Evolutionary conservation across 2,329 filamentous ascomycete species (phyloP).

Genomic region (Exophiala sp.): DNA sequence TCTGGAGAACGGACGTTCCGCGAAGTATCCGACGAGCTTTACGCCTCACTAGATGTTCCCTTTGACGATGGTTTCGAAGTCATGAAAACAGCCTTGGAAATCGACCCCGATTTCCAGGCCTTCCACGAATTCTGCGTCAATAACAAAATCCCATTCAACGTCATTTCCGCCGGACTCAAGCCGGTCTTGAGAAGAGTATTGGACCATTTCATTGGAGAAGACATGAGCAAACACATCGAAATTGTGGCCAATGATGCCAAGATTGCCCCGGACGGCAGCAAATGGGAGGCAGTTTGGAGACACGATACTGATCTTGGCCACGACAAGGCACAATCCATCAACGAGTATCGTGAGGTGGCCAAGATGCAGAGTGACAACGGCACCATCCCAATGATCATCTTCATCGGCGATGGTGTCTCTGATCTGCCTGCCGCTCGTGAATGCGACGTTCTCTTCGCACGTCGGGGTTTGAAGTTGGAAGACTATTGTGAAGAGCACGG

Average conservation of each 20-base stretch:
- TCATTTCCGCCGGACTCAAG: conserved; percentile 66
- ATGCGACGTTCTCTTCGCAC: conserved; percentile 65
- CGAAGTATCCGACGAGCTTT: conserved; percentile 70
- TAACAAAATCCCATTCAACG: conserved; percentile 64
- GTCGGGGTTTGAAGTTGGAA: conserved; percentile 62
- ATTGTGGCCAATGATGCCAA: conserved; percentile 66
- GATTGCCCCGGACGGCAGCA: conserved; percentile 55
- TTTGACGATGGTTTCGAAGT: conserved; percentile 66
- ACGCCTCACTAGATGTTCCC: conserved; percentile 62
- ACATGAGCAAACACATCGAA: conserved; percentile 57
- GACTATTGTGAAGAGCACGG: conserved; percentile 63
- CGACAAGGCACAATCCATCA: conserved; percentile 64
- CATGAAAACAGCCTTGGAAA: conserved; percentile 59
- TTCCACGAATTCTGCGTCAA: conserved; percentile 64
- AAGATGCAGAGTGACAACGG: conserved; percentile 56
- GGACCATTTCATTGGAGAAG: conserved; percentile 62
- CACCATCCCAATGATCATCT: conserved; percentile 63
- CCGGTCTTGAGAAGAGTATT: conserved; percentile 60
- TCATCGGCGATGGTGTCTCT: conserved; percentile 67
- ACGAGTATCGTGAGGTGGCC: conserved; percentile 56
- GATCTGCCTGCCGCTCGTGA: conserved; percentile 64
- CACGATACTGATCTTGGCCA: conserved; percentile 64
- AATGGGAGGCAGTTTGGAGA: conserved; percentile 65
- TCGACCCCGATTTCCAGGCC: conserved; percentile 60
- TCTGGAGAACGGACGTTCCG: conserved; percentile 63